A percentile compares a stretch with the other conserved stretches of the same genome.
Conservation (phyloP, 2,329 filamentous ascomycete species). For the Coleophoma cylindrospora region DNA sequence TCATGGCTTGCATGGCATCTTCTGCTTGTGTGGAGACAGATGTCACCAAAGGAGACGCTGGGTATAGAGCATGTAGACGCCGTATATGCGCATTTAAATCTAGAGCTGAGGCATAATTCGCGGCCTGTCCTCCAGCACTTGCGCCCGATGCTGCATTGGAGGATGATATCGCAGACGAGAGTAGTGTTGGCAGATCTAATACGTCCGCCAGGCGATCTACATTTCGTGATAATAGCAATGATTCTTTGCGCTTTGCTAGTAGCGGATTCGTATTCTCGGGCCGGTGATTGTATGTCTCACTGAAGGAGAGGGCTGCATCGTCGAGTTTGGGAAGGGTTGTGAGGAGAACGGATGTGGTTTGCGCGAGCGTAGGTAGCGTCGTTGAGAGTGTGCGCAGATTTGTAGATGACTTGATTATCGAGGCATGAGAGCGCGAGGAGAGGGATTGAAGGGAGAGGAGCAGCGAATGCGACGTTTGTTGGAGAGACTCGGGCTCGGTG, state of each 20-base stretch:
- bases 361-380: constrained; percentile 66
- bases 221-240: constrained; percentile 78
- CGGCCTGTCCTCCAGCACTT: constrained; percentile 37
- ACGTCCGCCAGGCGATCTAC: constrained; percentile 87
- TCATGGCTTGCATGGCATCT: constrained; percentile 82
- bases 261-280: constrained; percentile 58
- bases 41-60: constrained; percentile 68
- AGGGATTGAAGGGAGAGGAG: constrained; percentile 81
- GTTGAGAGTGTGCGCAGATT: constrained; percentile 68
- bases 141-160: constrained; percentile 29
- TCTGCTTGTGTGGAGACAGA: constrained; percentile 76
- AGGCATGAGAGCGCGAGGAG: constrained; percentile 82
- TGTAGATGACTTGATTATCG: constrained; percentile 75
- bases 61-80: constrained; percentile 76
- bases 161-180: constrained; percentile 71
- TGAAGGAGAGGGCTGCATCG: constrained; percentile 72
- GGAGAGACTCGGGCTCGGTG: constrained; percentile 73
- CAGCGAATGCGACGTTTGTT: constrained; percentile 74
- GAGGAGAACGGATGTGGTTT: constrained; percentile 61
- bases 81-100: constrained; percentile 94
- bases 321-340: constrained; percentile 75
- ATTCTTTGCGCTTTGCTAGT: constrained; percentile 69
- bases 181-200: constrained; percentile 79
- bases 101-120: constrained; percentile 80
- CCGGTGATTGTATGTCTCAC: constrained; percentile 73